A percentile compares a stretch with the other conserved stretches of the same genome.
These are phyloP conservation scores for Penicillium sp. DNA, from an alignment of 2,329 filamentous ascomycete species.

Conservation along the genomic window DNA sequence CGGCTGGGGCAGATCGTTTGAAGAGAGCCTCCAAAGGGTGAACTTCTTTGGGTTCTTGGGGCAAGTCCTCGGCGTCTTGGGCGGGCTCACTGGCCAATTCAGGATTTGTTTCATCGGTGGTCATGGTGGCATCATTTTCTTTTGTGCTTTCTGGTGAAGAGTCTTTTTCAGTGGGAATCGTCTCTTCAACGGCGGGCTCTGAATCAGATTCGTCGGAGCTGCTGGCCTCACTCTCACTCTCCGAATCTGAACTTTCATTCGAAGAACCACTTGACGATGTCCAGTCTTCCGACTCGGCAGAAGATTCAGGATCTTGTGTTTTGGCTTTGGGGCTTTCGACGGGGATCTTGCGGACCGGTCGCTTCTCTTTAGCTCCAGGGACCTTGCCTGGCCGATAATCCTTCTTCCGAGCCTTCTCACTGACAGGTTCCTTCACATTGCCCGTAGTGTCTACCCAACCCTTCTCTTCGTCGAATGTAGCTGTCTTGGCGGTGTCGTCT, in stretches of 20 bases:
- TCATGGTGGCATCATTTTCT: slow-evolving; percentile 6
- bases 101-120: slow-evolving; percentile 6
- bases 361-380: slow-evolving; percentile 33
- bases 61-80: slow-evolving; percentile 17
- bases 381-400: slow-evolving; percentile 33
- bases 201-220: slow-evolving; percentile 29
- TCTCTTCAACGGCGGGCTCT: slow-evolving; percentile 27
- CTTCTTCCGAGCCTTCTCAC: slow-evolving; percentile 29
- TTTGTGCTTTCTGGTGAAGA: slow-evolving; percentile 5
- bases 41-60: slow-evolving; percentile 52
- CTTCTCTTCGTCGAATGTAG: slow-evolving; percentile 75
- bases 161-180: slow-evolving; percentile 12
- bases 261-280: slow-evolving; percentile 40
- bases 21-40: slow-evolving; percentile 92
- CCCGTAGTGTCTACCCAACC: slow-evolving; percentile 86
- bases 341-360: slow-evolving; percentile 11
- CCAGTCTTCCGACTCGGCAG: slow-evolving; percentile 32
- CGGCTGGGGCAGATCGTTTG: slow-evolving; percentile 62
- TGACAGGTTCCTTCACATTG: slow-evolving; percentile 58
- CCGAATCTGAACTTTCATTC: slow-evolving; percentile 27
- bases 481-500: slow-evolving; percentile 49
- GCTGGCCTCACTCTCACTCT: slow-evolving; percentile 24
- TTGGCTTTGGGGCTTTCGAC: slow-evolving; percentile 11
- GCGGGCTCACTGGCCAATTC: slow-evolving; percentile 11
- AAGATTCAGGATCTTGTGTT: slow-evolving; percentile 12